These are phyloP conservation scores for Puccinia polysora DNA, from an alignment of 1,284 basidiomycete species.

Conservation along the genomic window DNA sequence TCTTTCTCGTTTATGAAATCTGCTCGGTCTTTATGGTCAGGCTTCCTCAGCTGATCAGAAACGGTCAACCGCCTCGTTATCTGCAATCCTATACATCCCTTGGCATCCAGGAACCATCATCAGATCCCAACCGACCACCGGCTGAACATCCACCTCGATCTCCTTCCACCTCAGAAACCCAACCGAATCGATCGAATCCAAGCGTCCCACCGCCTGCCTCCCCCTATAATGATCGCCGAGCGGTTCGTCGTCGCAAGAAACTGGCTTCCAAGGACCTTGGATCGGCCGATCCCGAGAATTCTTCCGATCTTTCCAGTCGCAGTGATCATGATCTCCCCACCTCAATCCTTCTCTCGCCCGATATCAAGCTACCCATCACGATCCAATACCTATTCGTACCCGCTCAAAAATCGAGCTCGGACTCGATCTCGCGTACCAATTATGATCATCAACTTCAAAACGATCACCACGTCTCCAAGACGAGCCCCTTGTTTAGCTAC, in stretches of 20 bases:
- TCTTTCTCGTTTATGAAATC: too few species aligned
- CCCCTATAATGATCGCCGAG: neutral
- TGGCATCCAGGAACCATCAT: too few species aligned
- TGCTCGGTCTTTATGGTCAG: too few species aligned
- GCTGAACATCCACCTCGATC: too few species aligned
- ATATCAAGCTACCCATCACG: constrained; percentile 47
- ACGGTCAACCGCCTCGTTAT: too few species aligned
- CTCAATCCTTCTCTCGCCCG: constrained; percentile 39
- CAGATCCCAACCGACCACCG: too few species aligned
- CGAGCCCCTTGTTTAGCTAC: constrained; percentile 46
- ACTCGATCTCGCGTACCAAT: neutral
- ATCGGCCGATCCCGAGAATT: neutral
- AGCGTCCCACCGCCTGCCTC: neutral
- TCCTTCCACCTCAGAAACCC: too few species aligned
- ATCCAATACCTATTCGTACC: constrained; percentile 45
- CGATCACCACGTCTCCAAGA: constrained; percentile 41
- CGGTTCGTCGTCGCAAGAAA: constrained; percentile 2
- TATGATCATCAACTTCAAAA: constrained; percentile 10
- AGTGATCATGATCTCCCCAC: constrained; percentile 40
- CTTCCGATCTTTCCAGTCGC: neutral
- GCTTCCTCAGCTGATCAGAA: too few species aligned
- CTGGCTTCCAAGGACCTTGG: neutral
- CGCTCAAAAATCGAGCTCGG: neutral
- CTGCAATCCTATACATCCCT: too few species aligned
- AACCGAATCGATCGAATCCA: neutral